These are phyloP conservation scores for Populus deltoides DNA, from an alignment of 345 rosid genomes.

Conservation along the genomic window DNA sequence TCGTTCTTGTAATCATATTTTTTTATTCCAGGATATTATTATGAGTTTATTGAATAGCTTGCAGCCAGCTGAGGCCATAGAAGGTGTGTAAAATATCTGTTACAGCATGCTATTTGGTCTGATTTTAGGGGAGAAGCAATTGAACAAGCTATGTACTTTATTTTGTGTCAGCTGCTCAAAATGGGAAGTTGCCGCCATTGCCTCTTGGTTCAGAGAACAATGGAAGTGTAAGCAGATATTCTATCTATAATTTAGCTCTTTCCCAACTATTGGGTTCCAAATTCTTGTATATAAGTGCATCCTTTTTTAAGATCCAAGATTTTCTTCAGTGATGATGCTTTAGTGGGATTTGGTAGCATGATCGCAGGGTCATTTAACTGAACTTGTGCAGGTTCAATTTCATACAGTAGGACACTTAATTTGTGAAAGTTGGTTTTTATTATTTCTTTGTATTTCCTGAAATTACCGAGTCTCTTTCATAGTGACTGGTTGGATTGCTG, in stretches of 20 bases:
- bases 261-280: not conserved
- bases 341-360: not conserved
- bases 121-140: not conserved
- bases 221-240: slow-evolving; percentile 57
- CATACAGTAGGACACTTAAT: not conserved
- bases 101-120: slow-evolving; percentile 4
- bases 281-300: not conserved
- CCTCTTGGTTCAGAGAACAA: slow-evolving; percentile 66
- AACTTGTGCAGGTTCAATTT: not conserved
- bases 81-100: slow-evolving; percentile 52
- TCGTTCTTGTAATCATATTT: slow-evolving; percentile 11
- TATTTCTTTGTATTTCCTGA: not conserved
- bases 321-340: not conserved
- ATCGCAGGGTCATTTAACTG: not conserved
- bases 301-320: not conserved
- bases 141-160: not conserved
- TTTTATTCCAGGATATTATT: slow-evolving; percentile 71
- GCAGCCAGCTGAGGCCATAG: slow-evolving; percentile 61
- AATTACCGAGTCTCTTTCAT: not conserved
- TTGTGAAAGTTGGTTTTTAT: not conserved
- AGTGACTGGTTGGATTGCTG: not conserved
- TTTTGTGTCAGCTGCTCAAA: slow-evolving; percentile 57
- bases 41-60: slow-evolving; percentile 56
- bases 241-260: not conserved
- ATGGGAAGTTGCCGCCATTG: slow-evolving; percentile 79